Base-by-base conservation (phyloP, 805 yeast genomes). In the Candida multigemmis region DNA sequence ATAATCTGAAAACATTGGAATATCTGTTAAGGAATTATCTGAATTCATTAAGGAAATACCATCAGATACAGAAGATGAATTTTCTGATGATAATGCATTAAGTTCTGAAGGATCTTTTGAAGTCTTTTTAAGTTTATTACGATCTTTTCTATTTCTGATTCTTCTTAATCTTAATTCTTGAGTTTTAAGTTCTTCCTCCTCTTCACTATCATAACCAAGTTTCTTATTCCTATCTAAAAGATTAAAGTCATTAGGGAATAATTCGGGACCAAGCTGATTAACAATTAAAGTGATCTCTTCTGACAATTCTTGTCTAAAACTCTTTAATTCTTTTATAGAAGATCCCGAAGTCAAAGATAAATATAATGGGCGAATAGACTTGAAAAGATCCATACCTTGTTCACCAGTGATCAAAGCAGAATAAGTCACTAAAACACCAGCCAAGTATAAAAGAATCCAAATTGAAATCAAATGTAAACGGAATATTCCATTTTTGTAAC, bases 331-430 rank as follows among this genome's bases (percentile, higher is more conserved):
- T 22, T 51, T 48, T 26, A 79, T 58, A 1, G 76, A 69, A 12
- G 68, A 55, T 21, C 80, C 78, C 14, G 74, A 64, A 7, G 68
- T 69, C 12, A 81, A 49, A 3, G 82, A 72, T 15, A 79, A 50
- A 53, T 79, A 80, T 22, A 89, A 56, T 1, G 97, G 96, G 38
- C 86, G 69, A 30, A 89, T 57, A 3, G 93, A 77, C 47, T 85
- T 85, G 49, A 80, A 69, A 25, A 82, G 66, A 48, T 89, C 97
- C 75, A 84, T 68, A 19, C 98, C 98, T 33, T 77, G 80, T 46
- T 91, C 98, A 28, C 98, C 97, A 32, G 85, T 74, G 15, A 84
- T 65, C 39, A 91, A 65, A 0, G 98, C 95, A n/a, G 94, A 76
- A 44, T 83, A 89, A 0, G 96, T 83, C 10, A 89, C 74, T 16